Conservation (phyloP, 306 rosid genomes). For the Quercus gilva region DNA sequence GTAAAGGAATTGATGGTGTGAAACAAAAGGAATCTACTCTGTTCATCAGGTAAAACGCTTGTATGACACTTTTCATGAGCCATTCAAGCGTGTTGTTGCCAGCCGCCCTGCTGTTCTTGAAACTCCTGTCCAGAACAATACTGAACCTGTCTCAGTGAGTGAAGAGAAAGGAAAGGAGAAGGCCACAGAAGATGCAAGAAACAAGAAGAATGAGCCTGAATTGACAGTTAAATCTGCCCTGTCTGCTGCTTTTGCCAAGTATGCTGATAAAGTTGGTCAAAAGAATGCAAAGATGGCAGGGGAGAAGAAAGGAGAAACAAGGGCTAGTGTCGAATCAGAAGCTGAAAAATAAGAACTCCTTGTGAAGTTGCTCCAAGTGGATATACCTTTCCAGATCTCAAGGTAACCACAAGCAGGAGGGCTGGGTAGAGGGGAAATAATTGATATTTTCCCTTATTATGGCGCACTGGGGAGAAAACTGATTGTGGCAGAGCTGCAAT, state of each 20-base stretch:
- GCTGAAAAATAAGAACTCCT: not conserved
- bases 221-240: constrained; percentile 73
- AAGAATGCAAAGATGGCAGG: constrained; percentile 16
- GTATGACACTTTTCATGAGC: constrained; percentile 88
- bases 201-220: constrained; percentile 57
- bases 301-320: constrained; percentile 44
- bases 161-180: constrained; percentile 41
- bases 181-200: constrained; percentile 33
- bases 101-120: constrained; percentile 49
- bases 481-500: not conserved
- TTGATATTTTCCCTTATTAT: not conserved
- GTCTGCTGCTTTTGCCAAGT: constrained; percentile 81
- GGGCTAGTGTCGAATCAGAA: constrained; percentile 24
- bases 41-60: constrained; percentile 75
- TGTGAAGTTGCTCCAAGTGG: not conserved
- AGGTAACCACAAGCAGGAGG: not conserved
- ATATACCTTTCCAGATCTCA: not conserved
- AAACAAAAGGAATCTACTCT: constrained; percentile 14
- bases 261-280: constrained; percentile 50
- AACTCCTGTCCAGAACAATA: constrained; percentile 31
- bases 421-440: too few relatives aligned
- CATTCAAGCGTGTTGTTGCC: constrained; percentile 77
- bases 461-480: not conserved
- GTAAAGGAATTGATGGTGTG: not conserved
- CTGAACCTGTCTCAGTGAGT: constrained; percentile 38